Evolutionary conservation across 495 filamentous ascomycete genomes (phyloP).

Genomic region (Podospora tetraspora): DNA sequence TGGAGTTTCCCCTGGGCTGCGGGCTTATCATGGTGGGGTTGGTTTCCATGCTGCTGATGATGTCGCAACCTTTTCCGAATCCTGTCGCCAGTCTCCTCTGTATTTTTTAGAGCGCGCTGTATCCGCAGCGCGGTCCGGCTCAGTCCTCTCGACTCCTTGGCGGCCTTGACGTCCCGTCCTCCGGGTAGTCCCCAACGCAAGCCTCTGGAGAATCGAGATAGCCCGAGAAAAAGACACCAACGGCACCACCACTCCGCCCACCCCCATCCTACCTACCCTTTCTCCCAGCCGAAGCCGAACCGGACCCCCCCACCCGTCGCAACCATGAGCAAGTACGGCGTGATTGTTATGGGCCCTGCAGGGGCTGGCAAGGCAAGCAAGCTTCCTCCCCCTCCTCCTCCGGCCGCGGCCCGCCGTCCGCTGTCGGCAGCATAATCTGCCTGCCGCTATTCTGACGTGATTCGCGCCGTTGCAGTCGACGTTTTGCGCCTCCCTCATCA

Average conservation of each 20-base stretch:
- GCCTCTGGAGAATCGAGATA: neutral
- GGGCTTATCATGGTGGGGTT: neutral
- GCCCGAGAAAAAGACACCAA: neutral
- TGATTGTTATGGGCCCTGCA: conserved; percentile 90
- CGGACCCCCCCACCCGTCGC: neutral
- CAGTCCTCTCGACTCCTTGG: neutral
- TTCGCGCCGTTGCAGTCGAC: conserved; percentile 59
- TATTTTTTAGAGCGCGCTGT: neutral
- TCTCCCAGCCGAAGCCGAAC: neutral
- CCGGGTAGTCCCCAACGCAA: neutral
- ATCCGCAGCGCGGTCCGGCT: neutral
- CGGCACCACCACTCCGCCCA: conserved; percentile 3
- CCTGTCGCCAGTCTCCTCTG: neutral
- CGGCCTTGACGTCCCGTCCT: neutral
- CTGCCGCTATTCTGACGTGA: conserved; percentile 13
- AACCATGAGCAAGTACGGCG: conserved; percentile 86
- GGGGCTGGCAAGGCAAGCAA: conserved; percentile 72
- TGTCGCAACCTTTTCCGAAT: neutral
- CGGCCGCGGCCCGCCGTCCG: neutral
- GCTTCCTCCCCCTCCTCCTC: neutral
- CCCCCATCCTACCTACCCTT: neutral
- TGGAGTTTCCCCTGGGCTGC: neutral
- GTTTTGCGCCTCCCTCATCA: conserved; percentile 88
- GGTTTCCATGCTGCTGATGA: neutral
- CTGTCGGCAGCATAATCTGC: conserved; percentile 10